phyloP scores from a whole-genome alignment of 495 filamentous ascomycete species.

The Parathielavia hyrcaniae region DNA sequence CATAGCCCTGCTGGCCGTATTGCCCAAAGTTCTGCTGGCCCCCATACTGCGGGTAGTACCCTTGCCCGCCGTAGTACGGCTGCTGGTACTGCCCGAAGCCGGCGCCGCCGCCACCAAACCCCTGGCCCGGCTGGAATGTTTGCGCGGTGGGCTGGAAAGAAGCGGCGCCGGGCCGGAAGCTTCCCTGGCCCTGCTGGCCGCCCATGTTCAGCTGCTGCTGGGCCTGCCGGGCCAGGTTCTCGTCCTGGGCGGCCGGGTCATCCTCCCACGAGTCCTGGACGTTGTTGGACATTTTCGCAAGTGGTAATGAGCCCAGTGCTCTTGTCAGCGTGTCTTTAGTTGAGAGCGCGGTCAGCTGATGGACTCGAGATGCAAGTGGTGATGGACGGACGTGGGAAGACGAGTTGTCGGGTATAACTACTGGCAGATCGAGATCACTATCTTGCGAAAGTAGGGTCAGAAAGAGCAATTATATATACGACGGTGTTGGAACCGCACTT shows the following conservation, averaged over 20 bases:
- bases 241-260: conserved; percentile 80
- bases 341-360: not conserved
- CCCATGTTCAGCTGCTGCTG: conserved; percentile 71
- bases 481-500: not conserved
- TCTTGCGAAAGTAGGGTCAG: not conserved
- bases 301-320: not conserved
- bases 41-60: conserved; percentile 53
- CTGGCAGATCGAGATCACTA: not conserved
- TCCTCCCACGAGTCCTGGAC: conserved; percentile 90
- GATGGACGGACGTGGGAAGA: not conserved
- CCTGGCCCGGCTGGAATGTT: conserved; percentile 71
- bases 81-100: conserved; percentile 46
- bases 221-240: conserved; percentile 71
- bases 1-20: conserved; percentile 41
- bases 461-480: not conserved
- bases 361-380: not conserved
- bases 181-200: conserved; percentile 39
- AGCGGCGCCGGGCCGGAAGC: conserved; percentile 69
- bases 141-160: conserved; percentile 75
- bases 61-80: conserved; percentile 42
- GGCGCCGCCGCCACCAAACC: conserved; percentile 46
- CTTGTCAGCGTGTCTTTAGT: conserved; percentile 1
- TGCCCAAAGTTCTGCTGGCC: conserved; percentile 49
- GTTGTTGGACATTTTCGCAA: conserved; percentile 61
- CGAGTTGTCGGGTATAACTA: not conserved